Conservation (phyloP, 805 yeast species). For the Zygotorulaspora chibaensis region DNA sequence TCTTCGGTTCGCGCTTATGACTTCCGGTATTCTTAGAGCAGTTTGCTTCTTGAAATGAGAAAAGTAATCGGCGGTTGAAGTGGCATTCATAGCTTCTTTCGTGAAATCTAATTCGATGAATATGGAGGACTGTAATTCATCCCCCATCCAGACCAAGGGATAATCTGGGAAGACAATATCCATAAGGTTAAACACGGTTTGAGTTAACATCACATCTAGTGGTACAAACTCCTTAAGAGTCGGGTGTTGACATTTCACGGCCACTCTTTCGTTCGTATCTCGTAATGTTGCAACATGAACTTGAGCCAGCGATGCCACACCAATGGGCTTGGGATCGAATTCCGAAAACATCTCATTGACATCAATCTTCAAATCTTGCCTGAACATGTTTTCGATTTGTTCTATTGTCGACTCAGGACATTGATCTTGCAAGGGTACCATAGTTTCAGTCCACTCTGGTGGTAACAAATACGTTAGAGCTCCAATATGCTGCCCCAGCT, state of each 20-base stretch:
- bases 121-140: slow-evolving; percentile 81
- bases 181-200: slow-evolving; percentile 67
- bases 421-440: slow-evolving; percentile 86
- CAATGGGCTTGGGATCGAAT: slow-evolving; percentile 74
- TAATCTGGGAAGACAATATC: slow-evolving; percentile 85
- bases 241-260: slow-evolving; percentile 95
- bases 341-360: slow-evolving; percentile 61
- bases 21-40: slow-evolving; percentile 74
- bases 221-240: slow-evolving; percentile 84
- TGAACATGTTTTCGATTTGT: slow-evolving; percentile 64
- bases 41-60: slow-evolving; percentile 50
- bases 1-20: slow-evolving; percentile 61
- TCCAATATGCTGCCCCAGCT: slow-evolving; percentile 89
- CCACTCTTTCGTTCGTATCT: slow-evolving; percentile 65
- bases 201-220: slow-evolving; percentile 75
- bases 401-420: slow-evolving; percentile 78
- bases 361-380: slow-evolving; percentile 55
- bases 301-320: slow-evolving; percentile 95
- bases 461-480: slow-evolving; percentile 92
- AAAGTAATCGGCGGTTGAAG: slow-evolving; percentile 65
- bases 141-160: slow-evolving; percentile 92
- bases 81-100: slow-evolving; percentile 81
- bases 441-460: slow-evolving; percentile 89
- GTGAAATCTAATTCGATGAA: slow-evolving; percentile 87
- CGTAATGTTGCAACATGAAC: slow-evolving; percentile 75